Evolutionary conservation across 345 rosid genomes (phyloP).

Genomic region (Melastoma malabathricum): DNA sequence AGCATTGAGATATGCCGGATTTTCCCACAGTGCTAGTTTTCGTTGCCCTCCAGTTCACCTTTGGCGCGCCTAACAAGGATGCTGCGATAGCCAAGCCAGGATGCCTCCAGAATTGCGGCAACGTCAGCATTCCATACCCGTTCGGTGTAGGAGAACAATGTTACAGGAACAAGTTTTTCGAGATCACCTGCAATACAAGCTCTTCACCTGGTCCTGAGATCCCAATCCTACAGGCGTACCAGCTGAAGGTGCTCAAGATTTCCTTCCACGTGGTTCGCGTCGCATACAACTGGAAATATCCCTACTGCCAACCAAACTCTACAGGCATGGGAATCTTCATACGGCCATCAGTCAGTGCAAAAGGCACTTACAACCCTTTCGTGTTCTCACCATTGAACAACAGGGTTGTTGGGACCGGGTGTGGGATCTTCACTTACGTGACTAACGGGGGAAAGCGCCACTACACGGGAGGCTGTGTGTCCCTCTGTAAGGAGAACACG

Average conservation of each 20-base stretch:
- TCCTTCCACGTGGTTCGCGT: neutral
- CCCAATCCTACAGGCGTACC: conserved; percentile 3
- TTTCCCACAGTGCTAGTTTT: no score
- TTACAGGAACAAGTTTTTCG: conserved; percentile 5
- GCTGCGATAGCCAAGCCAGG: conserved; percentile 3
- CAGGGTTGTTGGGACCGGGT: conserved; percentile 7
- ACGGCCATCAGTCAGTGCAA: neutral
- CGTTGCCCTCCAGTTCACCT: no score
- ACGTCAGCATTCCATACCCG: conserved; percentile 10
- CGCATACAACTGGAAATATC: conserved; percentile 1
- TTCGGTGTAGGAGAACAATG: conserved; percentile 10
- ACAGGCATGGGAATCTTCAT: conserved; percentile 1
- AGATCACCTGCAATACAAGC: conserved; percentile 8
- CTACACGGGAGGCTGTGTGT: conserved; percentile 7
- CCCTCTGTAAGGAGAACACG: conserved; percentile 1
- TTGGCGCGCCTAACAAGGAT: no score
- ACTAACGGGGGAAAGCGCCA: neutral
- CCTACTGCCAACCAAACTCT: conserved; percentile 3
- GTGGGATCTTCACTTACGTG: conserved; percentile 7
- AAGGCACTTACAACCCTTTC: neutral
- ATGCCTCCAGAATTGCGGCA: conserved; percentile 12
- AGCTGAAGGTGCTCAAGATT: conserved; percentile 6
- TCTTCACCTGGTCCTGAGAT: neutral
- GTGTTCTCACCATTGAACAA: conserved; percentile 7
- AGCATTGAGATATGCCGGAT: no score